Base-by-base conservation (phyloP, 306 rosid genomes). In the Rosa lucieae region DNA sequence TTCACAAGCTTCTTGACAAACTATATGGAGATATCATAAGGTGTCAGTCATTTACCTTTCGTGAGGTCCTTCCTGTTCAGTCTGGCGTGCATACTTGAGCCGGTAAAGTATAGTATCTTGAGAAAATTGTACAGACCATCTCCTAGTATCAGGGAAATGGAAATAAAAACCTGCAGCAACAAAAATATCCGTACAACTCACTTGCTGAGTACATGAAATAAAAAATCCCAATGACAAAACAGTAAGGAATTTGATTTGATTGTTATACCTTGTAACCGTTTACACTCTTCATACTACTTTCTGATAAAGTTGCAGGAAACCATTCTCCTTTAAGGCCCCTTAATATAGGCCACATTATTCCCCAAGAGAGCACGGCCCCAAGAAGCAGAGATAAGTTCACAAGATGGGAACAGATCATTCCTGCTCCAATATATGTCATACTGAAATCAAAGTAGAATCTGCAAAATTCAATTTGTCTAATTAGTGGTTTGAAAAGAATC, bases 391-490 rank as follows among this genome's bases (percentile, higher is more conserved):
- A 93, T 71, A 96, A 84, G 85, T 96, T 96, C 69, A 96, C 99
- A 21, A 96, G 91, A 84, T 93, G 97, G 62, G 99, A 90, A 74
- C 99, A 96, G 51, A 96, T 96, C 99, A 96, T 96, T 81, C 99
- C 99, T 5, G 99, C 99, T 85, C 99, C 99, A 11, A 96, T 90
- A 40, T 96, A 96, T 15, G 99, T 96, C 96, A 92, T 86, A 74
- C 99, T 96, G 85, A 90, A 96, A 82, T 96, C 99, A 40, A 93
- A 96, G 92, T 91, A 96, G 77, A 96, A 96, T 81, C 99, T 96
- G 97, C 91, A 75, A 69, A 80, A 79, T 78, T 73, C 78, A 63
- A 78, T 52, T 0, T 13, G 48, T 48, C 44, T 61, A 78, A 77
- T 86, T 85, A 90, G n/a, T 67, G 65, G 75, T 68, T 9, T 18